phyloP scores from a whole-genome alignment of 1,284 basidiomycete species.

The Ustilago cynodontis region DNA sequence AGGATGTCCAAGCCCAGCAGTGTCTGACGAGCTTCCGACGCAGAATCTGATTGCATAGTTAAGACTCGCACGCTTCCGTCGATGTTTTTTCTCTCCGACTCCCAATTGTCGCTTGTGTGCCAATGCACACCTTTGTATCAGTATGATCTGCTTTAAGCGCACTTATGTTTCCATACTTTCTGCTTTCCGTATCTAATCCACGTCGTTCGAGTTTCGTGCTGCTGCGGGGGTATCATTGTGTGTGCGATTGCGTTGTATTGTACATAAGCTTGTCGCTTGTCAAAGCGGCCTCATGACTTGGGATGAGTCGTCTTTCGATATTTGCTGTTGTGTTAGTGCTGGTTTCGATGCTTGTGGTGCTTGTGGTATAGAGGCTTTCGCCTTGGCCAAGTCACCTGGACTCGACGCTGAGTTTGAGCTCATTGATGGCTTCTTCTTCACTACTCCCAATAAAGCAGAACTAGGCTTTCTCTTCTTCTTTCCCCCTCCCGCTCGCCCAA shows the following conservation, averaged over 20 bases:
- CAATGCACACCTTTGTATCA: background rate
- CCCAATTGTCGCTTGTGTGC: background rate
- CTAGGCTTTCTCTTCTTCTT: conserved; percentile 46
- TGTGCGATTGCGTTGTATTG: background rate
- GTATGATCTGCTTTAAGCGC: no score
- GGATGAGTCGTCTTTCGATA: background rate
- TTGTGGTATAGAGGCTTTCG: no score
- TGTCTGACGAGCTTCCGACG: background rate
- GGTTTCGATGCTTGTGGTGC: background rate
- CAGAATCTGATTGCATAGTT: no score
- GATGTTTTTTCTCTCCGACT: background rate
- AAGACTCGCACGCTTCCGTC: background rate
- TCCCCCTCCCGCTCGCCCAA: background rate
- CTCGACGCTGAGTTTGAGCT: background rate
- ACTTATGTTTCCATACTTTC: no score
- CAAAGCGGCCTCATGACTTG: conserved; percentile 1
- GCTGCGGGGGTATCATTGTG: background rate
- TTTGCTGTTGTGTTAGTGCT: background rate
- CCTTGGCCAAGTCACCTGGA: background rate
- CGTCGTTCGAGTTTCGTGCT: background rate
- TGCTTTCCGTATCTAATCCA: background rate
- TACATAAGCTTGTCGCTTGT: background rate
- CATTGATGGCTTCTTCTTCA: conserved; percentile 41
- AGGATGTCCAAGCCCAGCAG: background rate
- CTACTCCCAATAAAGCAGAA: conserved; percentile 26